These are phyloP conservation scores for Lipomyces starkeyi DNA, from an alignment of 805 yeast species.

Conservation along the genomic window DNA sequence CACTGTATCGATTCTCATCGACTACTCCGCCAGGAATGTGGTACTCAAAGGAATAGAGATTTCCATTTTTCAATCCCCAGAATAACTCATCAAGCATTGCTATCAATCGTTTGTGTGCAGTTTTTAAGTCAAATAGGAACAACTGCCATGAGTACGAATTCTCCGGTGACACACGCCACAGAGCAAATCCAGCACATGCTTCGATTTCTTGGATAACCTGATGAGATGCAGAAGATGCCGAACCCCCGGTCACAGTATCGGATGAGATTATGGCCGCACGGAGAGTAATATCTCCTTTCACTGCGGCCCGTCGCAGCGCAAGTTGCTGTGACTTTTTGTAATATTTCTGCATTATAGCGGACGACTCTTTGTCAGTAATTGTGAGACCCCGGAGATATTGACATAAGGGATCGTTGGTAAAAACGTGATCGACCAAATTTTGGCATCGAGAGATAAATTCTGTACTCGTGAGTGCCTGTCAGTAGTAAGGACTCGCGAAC, in stretches of 20 bases:
- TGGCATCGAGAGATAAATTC: conserved; percentile 22
- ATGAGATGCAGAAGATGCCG: neutral
- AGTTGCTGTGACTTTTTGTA: conserved; percentile 6
- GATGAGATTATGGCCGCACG: conserved; percentile 21
- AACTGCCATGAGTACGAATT: conserved; percentile 8
- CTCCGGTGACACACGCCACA: conserved; percentile 14
- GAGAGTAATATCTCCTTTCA: conserved; percentile 22
- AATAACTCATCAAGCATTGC: conserved; percentile 10
- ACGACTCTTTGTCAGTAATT: neutral
- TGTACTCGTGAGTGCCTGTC: neutral
- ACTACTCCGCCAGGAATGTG: conserved; percentile 24
- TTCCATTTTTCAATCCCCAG: conserved; percentile 4
- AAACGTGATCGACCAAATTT: conserved; percentile 11
- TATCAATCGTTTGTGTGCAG: conserved; percentile 9
- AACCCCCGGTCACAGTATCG: neutral
- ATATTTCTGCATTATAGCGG: neutral
- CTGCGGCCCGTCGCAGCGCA: conserved; percentile 13
- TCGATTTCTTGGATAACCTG: conserved; percentile 6
- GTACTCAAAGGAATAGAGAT: neutral
- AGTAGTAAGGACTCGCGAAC: neutral
- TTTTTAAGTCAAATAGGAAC: conserved; percentile 25
- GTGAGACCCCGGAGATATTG: conserved; percentile 12
- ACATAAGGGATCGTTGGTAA: conserved; percentile 15
- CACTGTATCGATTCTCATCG: conserved; percentile 17
- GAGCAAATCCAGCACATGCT: conserved; percentile 26